These are phyloP conservation scores for Ilyonectria destructans DNA, from an alignment of 2,329 filamentous ascomycete genomes.

Conservation along the genomic window DNA sequence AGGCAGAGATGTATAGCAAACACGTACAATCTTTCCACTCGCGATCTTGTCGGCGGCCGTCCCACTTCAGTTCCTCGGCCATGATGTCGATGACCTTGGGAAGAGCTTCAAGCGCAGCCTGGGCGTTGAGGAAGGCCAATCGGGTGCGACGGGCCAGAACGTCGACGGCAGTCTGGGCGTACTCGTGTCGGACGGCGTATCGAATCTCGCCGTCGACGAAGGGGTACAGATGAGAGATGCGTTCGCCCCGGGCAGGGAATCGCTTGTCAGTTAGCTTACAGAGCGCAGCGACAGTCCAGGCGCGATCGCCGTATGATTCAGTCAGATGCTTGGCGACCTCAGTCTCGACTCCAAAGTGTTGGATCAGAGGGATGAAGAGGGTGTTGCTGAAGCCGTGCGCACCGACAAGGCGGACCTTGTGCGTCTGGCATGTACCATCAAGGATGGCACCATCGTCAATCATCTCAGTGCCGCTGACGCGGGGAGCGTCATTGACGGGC, in stretches of 20 bases:
- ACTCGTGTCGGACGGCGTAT: conserved; percentile 91
- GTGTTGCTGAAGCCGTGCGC: conserved; percentile 91
- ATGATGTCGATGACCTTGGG: conserved; percentile 92
- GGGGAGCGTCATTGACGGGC: conserved; percentile 72
- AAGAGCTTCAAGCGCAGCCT: conserved; percentile 89
- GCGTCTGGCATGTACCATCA: conserved; percentile 84
- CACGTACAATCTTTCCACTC: conserved; percentile 85
- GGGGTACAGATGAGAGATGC: conserved; percentile 86
- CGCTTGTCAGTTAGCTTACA: conserved; percentile 83
- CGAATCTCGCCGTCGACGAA: conserved; percentile 94
- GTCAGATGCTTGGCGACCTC: conserved; percentile 93
- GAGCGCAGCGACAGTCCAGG: conserved; percentile 90
- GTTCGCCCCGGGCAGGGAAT: conserved; percentile 87
- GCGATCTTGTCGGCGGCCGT: conserved; percentile 77
- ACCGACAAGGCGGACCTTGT: conserved; percentile 85
- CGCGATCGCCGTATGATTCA: conserved; percentile 90
- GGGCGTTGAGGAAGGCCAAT: conserved; percentile 91
- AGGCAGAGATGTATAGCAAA: conserved; percentile 23
- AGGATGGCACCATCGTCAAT: conserved; percentile 79
- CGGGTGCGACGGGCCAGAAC: conserved; percentile 89
- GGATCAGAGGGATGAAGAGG: conserved; percentile 94
- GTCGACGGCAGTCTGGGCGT: conserved; percentile 92
- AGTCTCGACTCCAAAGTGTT: conserved; percentile 93
- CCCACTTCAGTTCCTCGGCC: conserved; percentile 88
- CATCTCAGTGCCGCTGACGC: conserved; percentile 79